phyloP scores from a whole-genome alignment of 2,329 filamentous ascomycete species.

The Cladosporium oxysporum region DNA sequence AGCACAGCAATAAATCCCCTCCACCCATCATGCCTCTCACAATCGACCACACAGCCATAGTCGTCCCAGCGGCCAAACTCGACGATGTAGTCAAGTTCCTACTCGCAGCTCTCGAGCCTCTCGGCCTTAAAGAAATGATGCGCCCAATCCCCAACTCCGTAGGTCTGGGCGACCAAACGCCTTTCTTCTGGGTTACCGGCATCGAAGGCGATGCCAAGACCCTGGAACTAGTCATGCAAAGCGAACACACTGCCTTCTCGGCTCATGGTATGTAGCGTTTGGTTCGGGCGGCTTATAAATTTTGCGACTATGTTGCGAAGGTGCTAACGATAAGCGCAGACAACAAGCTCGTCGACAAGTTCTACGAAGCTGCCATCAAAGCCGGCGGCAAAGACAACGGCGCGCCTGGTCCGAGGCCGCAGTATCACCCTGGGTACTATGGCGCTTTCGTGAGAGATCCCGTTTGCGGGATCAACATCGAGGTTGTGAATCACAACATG shows the following conservation, averaged over 20 bases:
- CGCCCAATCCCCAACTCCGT: conserved; percentile 19
- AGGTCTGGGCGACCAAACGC: conserved; percentile 19
- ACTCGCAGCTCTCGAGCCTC: conserved; percentile 9
- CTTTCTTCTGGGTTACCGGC: conserved; percentile 21
- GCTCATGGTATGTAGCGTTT: too few relatives aligned
- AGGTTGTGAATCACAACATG: conserved; percentile 18
- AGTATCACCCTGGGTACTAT: conserved; percentile 23
- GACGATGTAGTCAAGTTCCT: conserved; percentile 20
- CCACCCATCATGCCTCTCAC: conserved; percentile 14
- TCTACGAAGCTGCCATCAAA: conserved; percentile 20
- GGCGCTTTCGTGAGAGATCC: conserved; percentile 22
- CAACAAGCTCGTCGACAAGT: conserved; percentile 19
- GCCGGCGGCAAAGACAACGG: conserved; percentile 24
- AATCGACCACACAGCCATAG: conserved; percentile 20
- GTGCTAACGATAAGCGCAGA: not conserved
- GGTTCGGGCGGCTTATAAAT: too few relatives aligned
- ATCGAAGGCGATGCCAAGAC: conserved; percentile 12
- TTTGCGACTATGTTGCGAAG: too few relatives aligned
- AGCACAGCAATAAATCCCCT: not conserved
- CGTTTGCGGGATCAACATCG: conserved; percentile 21
- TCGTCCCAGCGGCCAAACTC: conserved; percentile 17
- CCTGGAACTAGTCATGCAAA: conserved; percentile 12
- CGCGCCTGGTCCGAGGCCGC: conserved; percentile 17
- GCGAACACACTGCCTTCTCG: conserved; percentile 20
- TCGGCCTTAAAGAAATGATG: conserved; percentile 19